Evolutionary conservation across 2,329 filamentous ascomycete genomes (phyloP), one percentile per base, ranked within the genome.

Genomic region (Epichloe amarillans): DNA sequence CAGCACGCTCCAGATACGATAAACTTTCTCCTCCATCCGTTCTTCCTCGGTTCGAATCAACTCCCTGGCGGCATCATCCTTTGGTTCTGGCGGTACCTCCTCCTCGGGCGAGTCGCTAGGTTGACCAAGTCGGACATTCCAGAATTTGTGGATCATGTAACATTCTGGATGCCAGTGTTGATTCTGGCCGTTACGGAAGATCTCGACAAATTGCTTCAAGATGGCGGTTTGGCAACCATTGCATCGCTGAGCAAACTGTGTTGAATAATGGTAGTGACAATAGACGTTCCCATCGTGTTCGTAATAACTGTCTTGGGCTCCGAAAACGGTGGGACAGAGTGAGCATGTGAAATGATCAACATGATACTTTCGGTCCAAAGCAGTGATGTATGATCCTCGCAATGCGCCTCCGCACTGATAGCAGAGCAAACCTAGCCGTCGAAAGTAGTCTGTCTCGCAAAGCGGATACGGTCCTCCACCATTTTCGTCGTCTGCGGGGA

Each of bases 91-190:
- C n/a, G 68, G 63, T 19, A 66, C 56, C 33, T 66, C 68, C 33
- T 66, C 68, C 51, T 74, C 69, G 37, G 72, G 62, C 11, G 68
- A 64, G 52, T 82, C 74, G 40, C 76, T 75, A 11, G 78, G 74
- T 26, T 82, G 76, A 11, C 82, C 81, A 38, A 98, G 74, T 48
- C 93, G 83, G 53, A 98, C 93, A 64, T 97, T 98, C 93, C 93
- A 98, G 69, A 97, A 98, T 63, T 98, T 98, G 72, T 98, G 93
- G 55, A 98, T 98, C 93, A 98, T 98, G 69, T 98, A 98, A 68
- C 93, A 98, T 69, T 98, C 93, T 2, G 93, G 93, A 64, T 98
- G 93, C 93, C 93, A 98, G 66, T 98, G 93, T 63, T 98, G 93
- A 64, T 97, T 96, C 65, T 95, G 87, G 2, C 91, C 91, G 67